Base-by-base conservation (phyloP, 23 red algal species). In the Gracilariopsis chorda region DNA sequence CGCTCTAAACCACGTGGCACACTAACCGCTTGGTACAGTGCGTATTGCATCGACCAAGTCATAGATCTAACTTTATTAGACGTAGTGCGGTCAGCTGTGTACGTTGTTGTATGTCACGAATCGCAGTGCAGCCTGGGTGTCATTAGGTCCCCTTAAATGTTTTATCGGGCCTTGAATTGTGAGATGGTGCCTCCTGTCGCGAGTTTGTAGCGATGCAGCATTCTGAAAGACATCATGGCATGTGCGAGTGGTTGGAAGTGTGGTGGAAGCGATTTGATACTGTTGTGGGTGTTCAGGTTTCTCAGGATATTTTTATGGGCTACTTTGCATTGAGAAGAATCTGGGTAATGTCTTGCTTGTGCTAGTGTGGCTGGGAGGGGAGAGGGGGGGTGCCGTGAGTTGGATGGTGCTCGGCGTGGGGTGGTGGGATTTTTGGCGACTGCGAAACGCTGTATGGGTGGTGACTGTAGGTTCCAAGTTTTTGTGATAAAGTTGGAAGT, bases 41-140 rank as follows among this genome's bases (percentile, higher is more conserved):
- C n/a, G n/a, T n/a, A n/a, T n/a, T n/a, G n/a, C n/a, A n/a, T n/a
- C n/a, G n/a, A n/a, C n/a, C n/a, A n/a, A n/a, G n/a, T n/a, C n/a
- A n/a, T n/a, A n/a, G n/a, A n/a, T n/a, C n/a, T n/a, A n/a, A n/a
- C n/a, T n/a, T n/a, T n/a, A n/a, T n/a, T n/a, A n/a, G n/a, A n/a
- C n/a, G 49, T 55, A 28, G 46, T 57, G 32, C 46, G 48, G 76
- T 80, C 17, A 20, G 42, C 76, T 55, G 46, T 80, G 76, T 14
- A 57, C 46, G 76, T 30, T 51, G 80, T 2, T 19, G 80, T 84
- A 29, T 68, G 30, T 8, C n/a, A 19, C 17, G 80, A 25, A 46
- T 84, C 29, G 80, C 23, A 84, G 46, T 84, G 80, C 19, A 68
- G 19, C 30, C 59, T 46, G 23, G 80, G 80, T 67, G 40, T 84